These are phyloP conservation scores for Solanum verrucosum DNA, from an alignment of 257 asterid species.

Conservation along the genomic window DNA sequence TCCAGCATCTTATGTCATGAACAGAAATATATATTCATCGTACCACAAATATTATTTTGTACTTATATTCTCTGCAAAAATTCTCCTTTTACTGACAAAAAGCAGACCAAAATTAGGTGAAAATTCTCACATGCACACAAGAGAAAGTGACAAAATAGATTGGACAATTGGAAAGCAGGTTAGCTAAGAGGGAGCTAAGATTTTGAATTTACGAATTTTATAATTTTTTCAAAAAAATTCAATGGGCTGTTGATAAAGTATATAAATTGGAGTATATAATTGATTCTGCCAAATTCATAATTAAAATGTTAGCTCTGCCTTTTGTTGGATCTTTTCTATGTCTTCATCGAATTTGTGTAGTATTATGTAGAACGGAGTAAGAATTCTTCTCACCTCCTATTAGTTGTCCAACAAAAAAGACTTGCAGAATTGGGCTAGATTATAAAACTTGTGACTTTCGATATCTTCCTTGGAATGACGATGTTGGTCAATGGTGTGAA, in stretches of 20 bases:
- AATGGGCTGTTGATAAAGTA: too few relatives aligned
- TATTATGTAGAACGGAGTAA: background rate
- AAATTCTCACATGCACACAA: background rate
- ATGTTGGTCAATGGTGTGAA: background rate
- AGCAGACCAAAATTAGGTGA: background rate
- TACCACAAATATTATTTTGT: background rate
- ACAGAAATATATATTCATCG: background rate
- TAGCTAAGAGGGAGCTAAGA: accelerated
- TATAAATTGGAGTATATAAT: too few relatives aligned
- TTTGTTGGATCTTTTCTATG: background rate
- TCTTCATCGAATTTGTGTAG: background rate
- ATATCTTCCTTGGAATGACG: background rate
- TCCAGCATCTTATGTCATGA: background rate
- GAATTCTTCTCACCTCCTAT: background rate
- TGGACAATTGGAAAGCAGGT: background rate
- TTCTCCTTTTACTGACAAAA: background rate
- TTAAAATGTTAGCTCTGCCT: too few relatives aligned
- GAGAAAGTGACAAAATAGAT: background rate
- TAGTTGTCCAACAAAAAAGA: background rate
- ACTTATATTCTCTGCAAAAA: background rate
- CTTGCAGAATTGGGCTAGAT: background rate
- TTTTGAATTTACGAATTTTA: background rate
- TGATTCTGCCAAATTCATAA: too few relatives aligned
- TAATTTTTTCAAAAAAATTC: background rate
- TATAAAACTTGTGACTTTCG: background rate